These are phyloP conservation scores for Epichloe sylvatica DNA, from an alignment of 2,329 filamentous ascomycete species.

Conservation along the genomic window DNA sequence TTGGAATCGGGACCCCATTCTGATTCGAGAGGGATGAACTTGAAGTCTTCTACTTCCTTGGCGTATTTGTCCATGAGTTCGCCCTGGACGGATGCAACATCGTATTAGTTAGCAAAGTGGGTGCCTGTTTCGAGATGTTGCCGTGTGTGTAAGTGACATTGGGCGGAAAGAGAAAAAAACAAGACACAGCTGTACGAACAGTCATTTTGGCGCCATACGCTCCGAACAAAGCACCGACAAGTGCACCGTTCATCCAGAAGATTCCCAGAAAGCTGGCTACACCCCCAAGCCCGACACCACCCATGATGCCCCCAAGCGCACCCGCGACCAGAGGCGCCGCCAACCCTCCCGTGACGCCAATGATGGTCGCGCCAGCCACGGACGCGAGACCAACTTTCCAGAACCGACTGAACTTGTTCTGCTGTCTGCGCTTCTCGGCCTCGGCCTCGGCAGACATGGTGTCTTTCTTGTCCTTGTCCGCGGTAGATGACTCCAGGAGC, in stretches of 20 bases:
- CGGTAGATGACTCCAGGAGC: constrained; percentile 50
- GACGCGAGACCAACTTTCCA: constrained; percentile 89
- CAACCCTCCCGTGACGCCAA: constrained; percentile 85
- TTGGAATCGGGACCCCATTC: constrained; percentile 20
- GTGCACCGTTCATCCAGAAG: constrained; percentile 70
- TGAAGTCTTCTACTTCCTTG: constrained; percentile 68
- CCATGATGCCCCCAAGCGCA: constrained; percentile 72
- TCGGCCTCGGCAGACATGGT: constrained; percentile 63
- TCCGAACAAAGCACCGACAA: constrained; percentile 79
- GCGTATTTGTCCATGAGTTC: constrained; percentile 82
- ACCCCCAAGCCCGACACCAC: constrained; percentile 69
- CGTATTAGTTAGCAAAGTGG: neutral
- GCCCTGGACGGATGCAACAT: constrained; percentile 29
- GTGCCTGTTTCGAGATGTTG: neutral
- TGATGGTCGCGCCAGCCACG: constrained; percentile 74
- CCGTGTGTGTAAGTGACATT: neutral
- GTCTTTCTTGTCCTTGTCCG: constrained; percentile 25
- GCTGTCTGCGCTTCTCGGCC: constrained; percentile 56
- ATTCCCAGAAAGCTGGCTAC: constrained; percentile 77
- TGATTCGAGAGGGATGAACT: constrained; percentile 58
- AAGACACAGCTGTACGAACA: constrained; percentile 15
- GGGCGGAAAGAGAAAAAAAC: neutral
- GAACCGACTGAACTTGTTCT: constrained; percentile 55
- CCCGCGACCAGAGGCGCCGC: constrained; percentile 80
- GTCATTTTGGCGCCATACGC: constrained; percentile 72